phyloP scores from a whole-genome alignment of 2,329 filamentous ascomycete genomes.

The Cytospora chrysosperma region DNA sequence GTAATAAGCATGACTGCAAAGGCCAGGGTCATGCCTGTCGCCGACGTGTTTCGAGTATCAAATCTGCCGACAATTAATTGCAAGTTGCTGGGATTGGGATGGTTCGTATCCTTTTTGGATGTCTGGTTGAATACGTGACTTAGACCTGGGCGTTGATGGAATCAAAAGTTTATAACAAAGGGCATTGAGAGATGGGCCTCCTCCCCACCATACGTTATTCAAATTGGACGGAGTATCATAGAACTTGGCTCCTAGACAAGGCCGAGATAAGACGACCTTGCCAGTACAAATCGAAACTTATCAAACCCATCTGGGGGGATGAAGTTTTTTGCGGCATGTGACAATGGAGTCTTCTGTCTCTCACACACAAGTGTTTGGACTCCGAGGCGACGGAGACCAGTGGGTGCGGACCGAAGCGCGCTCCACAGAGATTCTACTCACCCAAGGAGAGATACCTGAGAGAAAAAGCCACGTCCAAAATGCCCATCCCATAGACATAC shows the following conservation, averaged over 20 bases:
- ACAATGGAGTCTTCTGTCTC: neutral
- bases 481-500: too few relatives aligned
- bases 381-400: neutral
- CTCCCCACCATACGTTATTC: conserved; percentile 1
- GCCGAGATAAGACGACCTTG: neutral
- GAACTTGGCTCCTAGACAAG: neutral
- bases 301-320: neutral
- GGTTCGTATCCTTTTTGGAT: neutral
- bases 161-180: conserved; percentile 8
- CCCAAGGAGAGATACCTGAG: too few relatives aligned
- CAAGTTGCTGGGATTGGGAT: neutral
- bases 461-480: too few relatives aligned
- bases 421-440: neutral
- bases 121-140: neutral
- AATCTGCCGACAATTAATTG: neutral
- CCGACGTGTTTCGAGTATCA: neutral
- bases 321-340: neutral
- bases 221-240: neutral
- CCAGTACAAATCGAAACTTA: neutral
- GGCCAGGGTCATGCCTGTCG: neutral
- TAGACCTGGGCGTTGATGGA: conserved; percentile 17
- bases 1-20: neutral
- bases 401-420: neutral
- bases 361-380: neutral
- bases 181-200: neutral